Evolutionary conservation across 1,284 basidiomycete genomes (phyloP).

Genomic region (Wolfiporia cocos): DNA sequence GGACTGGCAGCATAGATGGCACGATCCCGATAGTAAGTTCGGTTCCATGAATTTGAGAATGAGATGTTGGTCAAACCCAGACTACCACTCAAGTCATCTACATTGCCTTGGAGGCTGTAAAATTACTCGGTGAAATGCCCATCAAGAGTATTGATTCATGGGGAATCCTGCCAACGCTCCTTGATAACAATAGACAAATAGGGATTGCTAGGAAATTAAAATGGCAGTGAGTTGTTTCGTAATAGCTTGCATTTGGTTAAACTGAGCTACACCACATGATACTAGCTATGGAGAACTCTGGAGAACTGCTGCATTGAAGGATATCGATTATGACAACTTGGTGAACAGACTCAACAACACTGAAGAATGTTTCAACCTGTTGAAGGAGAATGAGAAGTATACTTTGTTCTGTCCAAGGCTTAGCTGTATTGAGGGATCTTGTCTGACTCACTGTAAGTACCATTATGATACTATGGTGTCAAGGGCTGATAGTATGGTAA

Average conservation of each 20-base stretch:
- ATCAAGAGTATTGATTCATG: neutral
- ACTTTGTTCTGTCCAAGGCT: too few species aligned
- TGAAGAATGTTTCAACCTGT: too few species aligned
- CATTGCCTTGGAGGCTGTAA: slow-evolving; percentile 27
- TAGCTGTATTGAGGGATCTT: too few species aligned
- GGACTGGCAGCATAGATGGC: slow-evolving; percentile 30
- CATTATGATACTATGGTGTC: too few species aligned
- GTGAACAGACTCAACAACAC: too few species aligned
- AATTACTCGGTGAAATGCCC: slow-evolving; percentile 1
- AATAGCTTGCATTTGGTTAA: too few species aligned
- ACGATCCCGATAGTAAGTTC: slow-evolving; percentile 37
- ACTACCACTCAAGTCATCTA: slow-evolving; percentile 25
- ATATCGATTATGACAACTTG: too few species aligned
- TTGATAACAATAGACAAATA: neutral
- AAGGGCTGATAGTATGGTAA: too few species aligned
- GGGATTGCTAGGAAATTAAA: neutral
- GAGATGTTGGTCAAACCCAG: neutral
- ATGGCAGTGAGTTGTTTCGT: too few species aligned
- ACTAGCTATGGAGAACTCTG: neutral
- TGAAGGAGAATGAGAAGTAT: too few species aligned
- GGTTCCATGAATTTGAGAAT: neutral
- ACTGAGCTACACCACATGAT: neutral
- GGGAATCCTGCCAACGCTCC: neutral
- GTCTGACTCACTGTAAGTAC: too few species aligned
- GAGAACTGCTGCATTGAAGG: too few species aligned